Percentiles rank a stretch among this genome's conserved stretches.
These are phyloP conservation scores for Myriosclerotinia duriaeana DNA, from an alignment of 2,329 filamentous ascomycete species.

Conservation along the genomic window DNA sequence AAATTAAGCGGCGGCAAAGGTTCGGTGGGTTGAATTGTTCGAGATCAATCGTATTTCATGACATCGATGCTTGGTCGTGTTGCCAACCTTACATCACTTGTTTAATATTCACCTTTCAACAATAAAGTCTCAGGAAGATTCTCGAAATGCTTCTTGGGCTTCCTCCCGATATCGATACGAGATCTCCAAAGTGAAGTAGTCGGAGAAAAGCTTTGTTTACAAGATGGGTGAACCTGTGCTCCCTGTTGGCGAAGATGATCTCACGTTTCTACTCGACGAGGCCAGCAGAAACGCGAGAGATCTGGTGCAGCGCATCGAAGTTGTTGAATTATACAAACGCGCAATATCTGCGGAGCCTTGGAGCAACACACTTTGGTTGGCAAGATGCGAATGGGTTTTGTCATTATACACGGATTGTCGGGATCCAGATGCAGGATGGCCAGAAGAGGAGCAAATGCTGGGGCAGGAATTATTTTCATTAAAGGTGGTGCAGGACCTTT, in stretches of 20 bases:
- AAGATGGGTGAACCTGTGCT: conserved; percentile 45
- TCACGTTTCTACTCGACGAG: conserved; percentile 71
- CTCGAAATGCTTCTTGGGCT: conserved; percentile 26
- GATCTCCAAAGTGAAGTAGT: conserved; percentile 24
- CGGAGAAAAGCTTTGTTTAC: conserved; percentile 19
- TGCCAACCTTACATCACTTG: conserved; percentile 1
- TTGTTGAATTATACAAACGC: conserved; percentile 70
- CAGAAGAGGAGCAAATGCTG: conserved; percentile 66
- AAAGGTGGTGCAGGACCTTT: conserved; percentile 64
- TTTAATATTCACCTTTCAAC: background rate
- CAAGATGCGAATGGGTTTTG: conserved; percentile 77
- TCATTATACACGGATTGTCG: conserved; percentile 66
- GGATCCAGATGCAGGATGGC: conserved; percentile 55
- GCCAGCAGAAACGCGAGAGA: conserved; percentile 59
- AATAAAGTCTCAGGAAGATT: conserved; percentile 8
- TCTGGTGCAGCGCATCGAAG: conserved; percentile 65
- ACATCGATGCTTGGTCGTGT: conserved; percentile 5
- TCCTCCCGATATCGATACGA: conserved; percentile 23
- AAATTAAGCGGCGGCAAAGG: conserved; percentile 21
- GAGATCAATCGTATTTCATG: conserved; percentile 18
- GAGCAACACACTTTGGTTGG: conserved; percentile 72
- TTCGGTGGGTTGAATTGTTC: conserved; percentile 18
- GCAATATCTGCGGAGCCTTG: conserved; percentile 70
- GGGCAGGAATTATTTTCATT: conserved; percentile 72
- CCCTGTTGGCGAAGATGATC: conserved; percentile 73